phyloP scores from a whole-genome alignment of 805 yeast species.

The Lachancea quebecensis region DNA sequence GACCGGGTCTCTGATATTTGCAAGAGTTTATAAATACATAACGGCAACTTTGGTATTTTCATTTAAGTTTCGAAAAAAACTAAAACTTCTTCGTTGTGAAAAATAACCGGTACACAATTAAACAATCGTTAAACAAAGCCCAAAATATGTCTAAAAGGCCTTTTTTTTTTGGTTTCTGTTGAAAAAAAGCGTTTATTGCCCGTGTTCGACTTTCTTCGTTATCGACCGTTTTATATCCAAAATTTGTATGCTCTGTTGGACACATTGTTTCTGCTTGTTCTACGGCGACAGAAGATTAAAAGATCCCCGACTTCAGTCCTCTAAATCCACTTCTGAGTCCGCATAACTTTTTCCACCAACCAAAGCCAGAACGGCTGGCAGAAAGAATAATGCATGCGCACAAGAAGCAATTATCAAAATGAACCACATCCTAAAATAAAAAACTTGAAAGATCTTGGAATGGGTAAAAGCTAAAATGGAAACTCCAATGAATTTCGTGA shows the following conservation, averaged over 20 bases:
- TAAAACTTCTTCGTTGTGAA: neutral
- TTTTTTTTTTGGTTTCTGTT: neutral
- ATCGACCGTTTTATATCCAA: too few relatives aligned
- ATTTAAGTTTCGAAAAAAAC: too few relatives aligned
- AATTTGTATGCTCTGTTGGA: too few relatives aligned
- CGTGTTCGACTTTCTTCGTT: too few relatives aligned
- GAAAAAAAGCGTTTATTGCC: too few relatives aligned
- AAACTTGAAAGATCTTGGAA: conserved; percentile 83
- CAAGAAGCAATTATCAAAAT: conserved; percentile 71
- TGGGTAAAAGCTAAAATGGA: conserved; percentile 77
- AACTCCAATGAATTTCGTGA: conserved; percentile 87
- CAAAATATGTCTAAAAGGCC: neutral
- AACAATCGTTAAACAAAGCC: neutral
- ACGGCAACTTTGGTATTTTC: too few relatives aligned
- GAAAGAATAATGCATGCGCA: conserved; percentile 65
- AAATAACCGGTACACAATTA: neutral
- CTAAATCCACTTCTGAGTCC: neutral
- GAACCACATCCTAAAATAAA: conserved; percentile 94
- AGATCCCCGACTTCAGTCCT: neutral
- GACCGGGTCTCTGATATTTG: neutral
- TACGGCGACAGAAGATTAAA: too few relatives aligned
- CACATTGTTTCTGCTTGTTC: too few relatives aligned
- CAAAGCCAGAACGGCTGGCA: conserved; percentile 66
- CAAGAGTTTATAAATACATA: too few relatives aligned
- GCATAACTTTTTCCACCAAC: conserved; percentile 55